phyloP scores from a whole-genome alignment of 2,329 filamentous ascomycete species.

The Neonectria magnoliae region DNA sequence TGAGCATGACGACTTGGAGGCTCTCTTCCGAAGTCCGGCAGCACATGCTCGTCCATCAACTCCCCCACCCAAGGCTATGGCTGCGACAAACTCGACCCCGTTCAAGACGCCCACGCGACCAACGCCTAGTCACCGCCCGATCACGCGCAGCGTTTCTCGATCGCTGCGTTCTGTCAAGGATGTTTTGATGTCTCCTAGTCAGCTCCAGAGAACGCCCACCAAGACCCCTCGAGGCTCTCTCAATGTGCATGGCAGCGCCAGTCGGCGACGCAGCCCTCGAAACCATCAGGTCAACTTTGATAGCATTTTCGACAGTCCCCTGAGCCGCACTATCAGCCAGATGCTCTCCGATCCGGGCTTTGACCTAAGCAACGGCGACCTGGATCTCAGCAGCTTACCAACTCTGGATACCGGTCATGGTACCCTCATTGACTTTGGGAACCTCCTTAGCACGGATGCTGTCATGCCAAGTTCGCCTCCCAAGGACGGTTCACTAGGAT shows the following conservation, averaged over 20 bases:
- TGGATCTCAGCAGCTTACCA: conserved; percentile 56
- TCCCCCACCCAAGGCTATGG: conserved; percentile 60
- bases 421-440: conserved; percentile 57
- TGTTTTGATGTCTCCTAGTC: conserved; percentile 54
- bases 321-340: conserved; percentile 71
- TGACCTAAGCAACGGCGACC: conserved; percentile 52
- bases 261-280: conserved; percentile 56
- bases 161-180: conserved; percentile 61
- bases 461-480: conserved; percentile 62
- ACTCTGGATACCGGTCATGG: conserved; percentile 50
- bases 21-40: conserved; percentile 72
- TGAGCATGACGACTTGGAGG: conserved; percentile 65
- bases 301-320: conserved; percentile 61
- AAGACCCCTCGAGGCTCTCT: conserved; percentile 51
- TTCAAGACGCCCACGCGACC: conserved; percentile 73
- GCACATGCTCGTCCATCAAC: conserved; percentile 58
- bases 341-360: conserved; percentile 68
- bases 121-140: conserved; percentile 69
- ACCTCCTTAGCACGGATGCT: conserved; percentile 58
- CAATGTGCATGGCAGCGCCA: conserved; percentile 44
- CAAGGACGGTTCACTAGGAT: conserved; percentile 37
- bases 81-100: conserved; percentile 50
- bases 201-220: conserved; percentile 61
- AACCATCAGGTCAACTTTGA: conserved; percentile 51
- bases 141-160: conserved; percentile 68